Conservation (phyloP, 179 eudicot genomes). For the Beta lomatogona region DNA sequence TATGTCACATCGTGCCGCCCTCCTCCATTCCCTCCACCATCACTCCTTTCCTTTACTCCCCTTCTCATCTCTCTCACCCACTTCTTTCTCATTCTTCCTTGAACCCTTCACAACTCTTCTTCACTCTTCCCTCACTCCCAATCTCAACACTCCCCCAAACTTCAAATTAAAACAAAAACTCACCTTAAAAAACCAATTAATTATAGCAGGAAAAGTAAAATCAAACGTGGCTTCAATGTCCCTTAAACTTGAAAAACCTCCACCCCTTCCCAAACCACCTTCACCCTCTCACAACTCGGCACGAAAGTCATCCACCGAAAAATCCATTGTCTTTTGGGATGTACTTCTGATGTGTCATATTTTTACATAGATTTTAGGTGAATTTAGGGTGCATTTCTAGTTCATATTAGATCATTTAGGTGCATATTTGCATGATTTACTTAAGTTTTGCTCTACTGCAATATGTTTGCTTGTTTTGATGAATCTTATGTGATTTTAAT, state of each 20-base stretch:
- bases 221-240: conserved; percentile 65
- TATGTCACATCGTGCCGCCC: no score
- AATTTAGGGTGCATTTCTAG: no score
- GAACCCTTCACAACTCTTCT: not conserved
- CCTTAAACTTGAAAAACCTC: conserved; percentile 30
- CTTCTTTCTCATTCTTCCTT: not conserved
- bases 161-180: not conserved
- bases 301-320: not conserved
- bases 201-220: conserved; percentile 87
- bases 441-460: no score
- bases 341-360: no score
- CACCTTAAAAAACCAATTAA: conserved; percentile 2
- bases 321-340: conserved; percentile 59
- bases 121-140: not conserved
- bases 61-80: not conserved
- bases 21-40: no score
- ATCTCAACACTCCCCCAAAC: not conserved
- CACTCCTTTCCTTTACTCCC: not conserved
- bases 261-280: conserved; percentile 42
- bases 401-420: no score
- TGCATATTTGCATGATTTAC: no score
- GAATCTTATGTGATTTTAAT: no score
- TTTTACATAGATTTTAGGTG: no score
- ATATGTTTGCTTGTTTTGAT: no score
- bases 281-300: conserved; percentile 24